Conservation (phyloP, 345 rosid genomes). For the Atalantia buxifolia region DNA sequence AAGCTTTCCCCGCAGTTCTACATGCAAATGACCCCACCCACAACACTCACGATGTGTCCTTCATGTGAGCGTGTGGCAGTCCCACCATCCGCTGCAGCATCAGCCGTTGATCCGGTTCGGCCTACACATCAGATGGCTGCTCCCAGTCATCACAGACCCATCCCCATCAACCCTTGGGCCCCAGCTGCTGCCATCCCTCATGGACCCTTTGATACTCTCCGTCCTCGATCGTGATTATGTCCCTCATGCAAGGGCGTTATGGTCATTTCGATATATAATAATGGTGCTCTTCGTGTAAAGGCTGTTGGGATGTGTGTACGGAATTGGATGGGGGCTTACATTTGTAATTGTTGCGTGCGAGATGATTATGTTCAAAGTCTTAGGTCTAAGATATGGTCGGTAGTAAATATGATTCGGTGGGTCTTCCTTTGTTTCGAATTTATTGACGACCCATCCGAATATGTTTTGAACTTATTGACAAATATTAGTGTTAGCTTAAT, state of each 20-base stretch:
- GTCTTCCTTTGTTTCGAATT: conserved; percentile 44
- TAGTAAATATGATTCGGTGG: conserved; percentile 44
- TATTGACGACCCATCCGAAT: conserved; percentile 26
- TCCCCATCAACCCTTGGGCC: conserved; percentile 57
- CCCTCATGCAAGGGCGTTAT: conserved; percentile 7
- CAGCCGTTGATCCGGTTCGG: conserved; percentile 33
- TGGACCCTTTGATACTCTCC: conserved; percentile 44
- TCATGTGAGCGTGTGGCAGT: conserved; percentile 90
- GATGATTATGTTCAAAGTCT: conserved; percentile 10
- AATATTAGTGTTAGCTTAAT: conserved; percentile 9
- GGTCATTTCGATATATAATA: conserved; percentile 14
- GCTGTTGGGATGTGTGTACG: conserved; percentile 12
- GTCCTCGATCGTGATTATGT: conserved; percentile 43
- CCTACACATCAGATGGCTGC: conserved; percentile 24
- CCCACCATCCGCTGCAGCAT: conserved; percentile 42
- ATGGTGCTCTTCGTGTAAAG: neutral
- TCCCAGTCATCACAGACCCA: conserved; percentile 29
- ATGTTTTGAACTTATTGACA: conserved; percentile 17
- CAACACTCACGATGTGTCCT: conserved; percentile 98
- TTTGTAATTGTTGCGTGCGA: conserved; percentile 13
- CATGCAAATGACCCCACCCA: conserved; percentile 99
- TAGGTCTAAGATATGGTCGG: conserved; percentile 40
- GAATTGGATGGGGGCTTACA: neutral
- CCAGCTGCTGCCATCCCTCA: conserved; percentile 29
- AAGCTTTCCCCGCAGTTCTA: conserved; percentile 94